Conservation (phyloP, 768 basidiomycete genomes). For the Xerocomus potaroensis region DNA sequence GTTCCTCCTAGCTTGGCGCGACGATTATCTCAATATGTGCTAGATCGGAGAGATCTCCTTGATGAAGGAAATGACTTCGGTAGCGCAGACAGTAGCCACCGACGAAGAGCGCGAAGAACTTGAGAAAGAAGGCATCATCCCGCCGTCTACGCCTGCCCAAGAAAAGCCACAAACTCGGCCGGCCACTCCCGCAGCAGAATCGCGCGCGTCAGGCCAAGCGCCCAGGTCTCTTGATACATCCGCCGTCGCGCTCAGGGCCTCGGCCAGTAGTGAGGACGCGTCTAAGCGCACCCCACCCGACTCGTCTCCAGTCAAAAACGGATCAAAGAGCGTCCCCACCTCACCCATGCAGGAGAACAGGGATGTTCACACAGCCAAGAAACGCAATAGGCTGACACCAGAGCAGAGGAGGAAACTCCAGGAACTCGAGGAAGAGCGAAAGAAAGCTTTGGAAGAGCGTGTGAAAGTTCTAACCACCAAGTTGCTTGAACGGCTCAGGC, state of each 20-base stretch:
- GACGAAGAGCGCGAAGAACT: slow-evolving; percentile 91
- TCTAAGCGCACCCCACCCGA: slow-evolving; percentile 16
- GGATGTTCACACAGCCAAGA: slow-evolving; percentile 31
- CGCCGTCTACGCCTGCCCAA: slow-evolving; percentile 15
- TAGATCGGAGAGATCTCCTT: slow-evolving; percentile 96
- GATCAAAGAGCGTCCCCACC: slow-evolving; percentile 21
- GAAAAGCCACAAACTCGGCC: slow-evolving; percentile 15
- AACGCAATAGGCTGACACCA: slow-evolving; percentile 54
- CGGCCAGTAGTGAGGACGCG: slow-evolving; percentile 16
- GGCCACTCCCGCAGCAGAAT: slow-evolving; percentile 13
- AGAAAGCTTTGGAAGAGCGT: slow-evolving; percentile 74
- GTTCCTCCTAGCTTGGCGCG: neutral
- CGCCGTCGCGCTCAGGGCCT: slow-evolving; percentile 14
- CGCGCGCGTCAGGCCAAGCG: slow-evolving; percentile 6
- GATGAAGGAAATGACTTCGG: slow-evolving; percentile 89
- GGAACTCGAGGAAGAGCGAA: slow-evolving; percentile 76
- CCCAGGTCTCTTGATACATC: slow-evolving; percentile 11
- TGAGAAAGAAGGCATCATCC: slow-evolving; percentile 58
- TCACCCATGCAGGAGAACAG: slow-evolving; percentile 35
- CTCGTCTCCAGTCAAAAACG: slow-evolving; percentile 16
- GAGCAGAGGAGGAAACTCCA: slow-evolving; percentile 85
- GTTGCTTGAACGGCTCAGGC: slow-evolving; percentile 78
- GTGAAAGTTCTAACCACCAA: slow-evolving; percentile 72
- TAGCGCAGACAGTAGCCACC: slow-evolving; percentile 82
- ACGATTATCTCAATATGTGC: neutral